Base-by-base conservation (phyloP, 2,329 filamentous ascomycete species). In the Talaromyces sp. region DNA sequence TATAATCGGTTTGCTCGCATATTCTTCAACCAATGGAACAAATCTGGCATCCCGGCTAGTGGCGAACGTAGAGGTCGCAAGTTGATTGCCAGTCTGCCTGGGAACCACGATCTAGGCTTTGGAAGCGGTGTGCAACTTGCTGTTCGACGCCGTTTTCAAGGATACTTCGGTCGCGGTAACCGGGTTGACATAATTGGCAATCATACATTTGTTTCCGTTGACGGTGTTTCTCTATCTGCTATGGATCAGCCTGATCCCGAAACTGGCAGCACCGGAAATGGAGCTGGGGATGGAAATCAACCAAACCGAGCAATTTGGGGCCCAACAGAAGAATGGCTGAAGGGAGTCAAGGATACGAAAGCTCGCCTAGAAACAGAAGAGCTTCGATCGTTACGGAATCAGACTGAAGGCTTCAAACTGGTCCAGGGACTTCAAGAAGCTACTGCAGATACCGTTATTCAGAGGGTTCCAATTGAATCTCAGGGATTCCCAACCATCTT, bases 21-120 rank as follows among this genome's bases (percentile, higher is more conserved):
- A 57, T 99, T 97, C 73, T 84, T 92, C 62, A 78, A 86, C 13
- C 81, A 84, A 33, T 91, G 85, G 82, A 81, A 83, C 39, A 70
- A 83, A 57, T 82, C 79, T 1, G 82, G 85, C 53, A 69, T 78
- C 43, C 75, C 75, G 5, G 78, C 85, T 0, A 78, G 81, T 0
- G 72, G 79, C 1, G 85, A 85, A 59, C 84, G 86, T 63, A 80
- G 84, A 31, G 87, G 88, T 5, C 82, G 89, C 58, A 92, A 89
- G 74, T 78, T 97, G 55, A 87, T 97, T 55, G 85, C 89, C 17
- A 93, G 88, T 68, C 70, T 99, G 58, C 94, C 94, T 0, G 94
- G 94, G 2, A 99, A 99, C 67, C 94, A 99, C 70, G 94, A 99
- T 70, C 73, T 97, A 40, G 94, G 94, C 0, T 96, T 97, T 68